Percentiles rank a stretch among this genome's conserved stretches.
Evolutionary conservation across 768 basidiomycete genomes (phyloP).

Genomic region (Pulveroboletus sp.): DNA sequence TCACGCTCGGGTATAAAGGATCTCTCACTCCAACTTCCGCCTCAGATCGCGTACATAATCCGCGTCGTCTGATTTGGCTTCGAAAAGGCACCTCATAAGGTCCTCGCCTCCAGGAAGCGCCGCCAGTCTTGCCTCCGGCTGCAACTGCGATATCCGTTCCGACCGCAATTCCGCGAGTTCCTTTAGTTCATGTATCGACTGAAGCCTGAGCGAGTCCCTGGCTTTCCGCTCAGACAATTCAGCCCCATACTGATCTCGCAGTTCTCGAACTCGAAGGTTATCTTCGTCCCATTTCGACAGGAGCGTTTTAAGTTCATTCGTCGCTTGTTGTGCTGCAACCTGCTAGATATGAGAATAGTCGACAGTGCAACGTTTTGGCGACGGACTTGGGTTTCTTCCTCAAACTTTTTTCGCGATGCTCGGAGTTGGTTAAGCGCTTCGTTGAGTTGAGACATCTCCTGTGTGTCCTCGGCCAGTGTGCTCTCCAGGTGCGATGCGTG

Average conservation of each 20-base stretch:
- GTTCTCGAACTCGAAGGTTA: slow-evolving; percentile 63
- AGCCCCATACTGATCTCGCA: slow-evolving; percentile 62
- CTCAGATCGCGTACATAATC: slow-evolving; percentile 54
- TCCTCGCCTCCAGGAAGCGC: slow-evolving; percentile 70
- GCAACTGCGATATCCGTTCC: slow-evolving; percentile 70
- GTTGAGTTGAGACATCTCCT: slow-evolving; percentile 39
- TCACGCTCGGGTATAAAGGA: not conserved
- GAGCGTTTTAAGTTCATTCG: slow-evolving; percentile 62
- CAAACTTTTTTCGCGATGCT: slow-evolving; percentile 43
- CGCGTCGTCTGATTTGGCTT: slow-evolving; percentile 49
- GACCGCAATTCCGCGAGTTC: slow-evolving; percentile 60
- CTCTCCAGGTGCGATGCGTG: slow-evolving; percentile 50
- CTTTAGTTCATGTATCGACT: slow-evolving; percentile 64
- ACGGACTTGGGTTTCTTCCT: slow-evolving; percentile 45
- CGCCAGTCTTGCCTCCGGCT: slow-evolving; percentile 78
- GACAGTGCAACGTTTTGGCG: slow-evolving; percentile 8
- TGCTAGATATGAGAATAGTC: slow-evolving; percentile 20
- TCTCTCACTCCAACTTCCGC: slow-evolving; percentile 52
- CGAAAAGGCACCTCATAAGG: slow-evolving; percentile 67
- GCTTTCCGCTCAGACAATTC: slow-evolving; percentile 70
- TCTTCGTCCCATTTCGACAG: slow-evolving; percentile 66
- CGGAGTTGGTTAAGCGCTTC: slow-evolving; percentile 44
- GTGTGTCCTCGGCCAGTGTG: slow-evolving; percentile 37
- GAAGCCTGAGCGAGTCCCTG: slow-evolving; percentile 55
- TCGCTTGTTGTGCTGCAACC: slow-evolving; percentile 44